Base-by-base conservation (phyloP, 2,329 filamentous ascomycete species). In the Colletotrichum godetiae region DNA sequence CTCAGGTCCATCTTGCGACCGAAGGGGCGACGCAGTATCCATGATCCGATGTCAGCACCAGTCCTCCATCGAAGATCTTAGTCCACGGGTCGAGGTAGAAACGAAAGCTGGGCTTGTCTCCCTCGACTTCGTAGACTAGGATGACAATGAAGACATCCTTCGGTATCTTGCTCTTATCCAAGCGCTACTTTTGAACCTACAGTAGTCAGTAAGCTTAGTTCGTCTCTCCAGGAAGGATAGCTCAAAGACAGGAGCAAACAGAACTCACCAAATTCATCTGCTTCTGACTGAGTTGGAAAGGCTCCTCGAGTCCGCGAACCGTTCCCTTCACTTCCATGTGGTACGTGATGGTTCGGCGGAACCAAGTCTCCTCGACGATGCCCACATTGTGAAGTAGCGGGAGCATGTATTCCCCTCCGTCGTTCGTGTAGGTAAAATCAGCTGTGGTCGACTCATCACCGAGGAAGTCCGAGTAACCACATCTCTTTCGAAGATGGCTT, bases 251-350 rank as follows among this genome's bases (percentile, higher is more conserved):
- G 6, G 13, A 33, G 4, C 55, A 29, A 19, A 29, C 27, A 57
- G 55, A 5, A n/a, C 55, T 29, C 35, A 59, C 57, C 31, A 42
- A n/a, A 11, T 42, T 22, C 57, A 60, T 60, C 12, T 42, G 33
- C 4, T 60, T 60, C 13, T 60, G 33, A n/a, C 57, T 60, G 0
- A 42, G 33, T 5, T 37, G n/a, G 10, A 42, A 60, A 4, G 33
- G n/a, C 12, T 60, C 57, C 1, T 35, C 27, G 22, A 27, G 12
- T 24, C 46, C 29, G 19, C 19, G 24, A 6, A 63, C 29, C 8
- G 60, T 63, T 8, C 37, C 60, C 19, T 63, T 63, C 12, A 63
- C 60, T 22, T 63, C 60, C 11, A 63, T 12, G 24, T 63, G 60
- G 8, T 63, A 63, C 8, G 27, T 63, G 27, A 63, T 53, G 12